Base-by-base conservation (phyloP, 768 basidiomycete species). In the Solioccasus polychromus region DNA sequence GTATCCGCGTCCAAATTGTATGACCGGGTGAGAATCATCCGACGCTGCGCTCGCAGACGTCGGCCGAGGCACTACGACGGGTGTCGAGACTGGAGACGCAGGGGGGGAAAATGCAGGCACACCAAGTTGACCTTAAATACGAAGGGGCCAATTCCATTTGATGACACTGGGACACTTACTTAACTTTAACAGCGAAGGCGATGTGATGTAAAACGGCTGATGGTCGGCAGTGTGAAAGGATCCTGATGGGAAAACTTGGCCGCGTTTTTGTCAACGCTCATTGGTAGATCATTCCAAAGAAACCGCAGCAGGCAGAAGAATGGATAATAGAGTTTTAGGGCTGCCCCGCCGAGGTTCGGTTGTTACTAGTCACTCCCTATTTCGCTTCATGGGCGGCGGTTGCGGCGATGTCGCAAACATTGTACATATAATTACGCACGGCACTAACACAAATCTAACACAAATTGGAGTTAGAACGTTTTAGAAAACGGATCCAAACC, bases 141-240 rank as follows among this genome's bases (percentile, higher is more conserved):
- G 40, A 49, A 40, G 42, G 42, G 42, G 38, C 35, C 35, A 40
- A 48, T 45, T 41, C 24, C 32, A 44, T 51, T 62, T 47, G 36
- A 62, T 42, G 55, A 50, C 35, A 46, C 48, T 35, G 40, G 35
- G 47, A 45, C 36, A 60, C 60, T 49, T 59, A 60, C 60, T 49
- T 59, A 61, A 63, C 59, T 59, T 62, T 67, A 64, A 54, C 41
- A 34, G 54, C 42, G 37, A 35, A n/a, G n/a, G n/a, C n/a, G n/a
- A 38, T n/a, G 60, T 67, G 63, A 64, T 63, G 65, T 63, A 63
- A 67, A 65, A 54, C 46, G 54, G 42, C 60, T 59, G 64, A 50
- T 49, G 50, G 59, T 57, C 58, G 62, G 57, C 44, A 67, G 62
- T 36, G 54, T 37, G 64, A 47, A 34, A 34, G 47, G 36, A 31